Base-by-base conservation (phyloP, 139 green algal genomes). In the Gonium pectorale region DNA sequence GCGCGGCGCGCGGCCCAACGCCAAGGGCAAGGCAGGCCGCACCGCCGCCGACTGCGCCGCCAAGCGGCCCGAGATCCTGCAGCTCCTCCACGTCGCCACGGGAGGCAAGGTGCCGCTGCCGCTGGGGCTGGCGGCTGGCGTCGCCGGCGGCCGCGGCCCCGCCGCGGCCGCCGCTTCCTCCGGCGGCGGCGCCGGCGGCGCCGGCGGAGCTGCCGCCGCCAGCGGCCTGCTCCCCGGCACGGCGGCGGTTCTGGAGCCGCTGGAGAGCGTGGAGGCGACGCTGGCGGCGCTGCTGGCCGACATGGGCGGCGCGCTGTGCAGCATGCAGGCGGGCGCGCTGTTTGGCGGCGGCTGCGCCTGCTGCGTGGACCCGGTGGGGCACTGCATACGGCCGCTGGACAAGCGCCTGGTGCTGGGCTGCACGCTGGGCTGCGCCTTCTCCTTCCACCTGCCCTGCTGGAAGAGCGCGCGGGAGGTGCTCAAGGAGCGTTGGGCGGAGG, bases 1-100 rank as follows among this genome's bases (percentile, higher is more conserved):
- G 54, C 74, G 51, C 0, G 87, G 87, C 29, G 87, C 87, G 1
- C 75, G 87, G 27, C 52, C 86, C 46, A 49, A 6, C 8, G 87
- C 87, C 38, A 88, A 88, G 75, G 87, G 87, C 27, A 75, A 79
- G 60, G 60, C 67, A 26, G 87, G 87, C 52, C 60, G 74, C 41
- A 88, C 81, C 21, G 75, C 87, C 8, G 52, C 86, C n/a, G 87
- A 90, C 81, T 90, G 87, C 78, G 87, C 81, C 21, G 19, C 60
- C 35, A 68, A 72, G 59, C 81, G 87, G 41, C 67, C 87, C 0
- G 87, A 90, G 22, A 70, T 90, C 59, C 64, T 86, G 59, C 60
- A 74, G 71, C 9, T 83, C 22, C 77, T 83, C 31, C 77, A 83
- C 62, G 62, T 83, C 5, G 62, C 43, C 24, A 83, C 77, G 21